Evolutionary conservation across 352 stramenopile genomes (phyloP).

Genomic region (Phytophthora uliginosa): DNA sequence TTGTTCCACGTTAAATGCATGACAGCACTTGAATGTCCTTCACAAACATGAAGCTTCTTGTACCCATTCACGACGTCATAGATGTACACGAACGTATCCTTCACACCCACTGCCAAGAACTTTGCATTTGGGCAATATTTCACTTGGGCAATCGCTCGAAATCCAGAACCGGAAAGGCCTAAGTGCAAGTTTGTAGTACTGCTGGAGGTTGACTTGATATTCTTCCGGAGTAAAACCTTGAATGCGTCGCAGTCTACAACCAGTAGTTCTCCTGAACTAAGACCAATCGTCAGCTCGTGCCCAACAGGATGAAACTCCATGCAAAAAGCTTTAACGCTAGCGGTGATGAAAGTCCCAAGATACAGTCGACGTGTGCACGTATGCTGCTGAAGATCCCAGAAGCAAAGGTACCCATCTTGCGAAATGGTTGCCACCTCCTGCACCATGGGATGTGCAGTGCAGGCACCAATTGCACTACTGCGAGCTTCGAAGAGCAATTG

Average conservation of each 20-base stretch:
- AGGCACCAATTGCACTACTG: conserved; percentile 45
- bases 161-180: conserved; percentile 2
- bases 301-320: conserved; percentile 67
- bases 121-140: conserved; percentile 67
- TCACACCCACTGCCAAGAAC: conserved; percentile 59
- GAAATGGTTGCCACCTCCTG: conserved; percentile 61
- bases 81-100: conserved; percentile 77
- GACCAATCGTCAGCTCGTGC: conserved; percentile 61
- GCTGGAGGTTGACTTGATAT: conserved; percentile 35
- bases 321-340: conserved; percentile 47
- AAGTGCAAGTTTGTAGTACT: conserved; percentile 29
- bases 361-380: conserved; percentile 46
- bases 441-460: conserved; percentile 49
- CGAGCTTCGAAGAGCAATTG: conserved; percentile 63
- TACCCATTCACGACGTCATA: conserved; percentile 59
- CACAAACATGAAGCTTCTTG: conserved; percentile 71
- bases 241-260: conserved; percentile 55
- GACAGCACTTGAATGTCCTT: conserved; percentile 86
- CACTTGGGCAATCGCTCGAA: conserved; percentile 46
- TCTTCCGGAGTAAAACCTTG: conserved; percentile 52
- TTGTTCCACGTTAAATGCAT: conserved; percentile 90
- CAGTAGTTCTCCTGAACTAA: conserved; percentile 63
- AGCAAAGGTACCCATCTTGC: conserved; percentile 57
- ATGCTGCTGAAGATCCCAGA: conserved; percentile 67
- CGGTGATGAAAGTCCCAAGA: conserved; percentile 34